Evolutionary conservation across 176 grass and related monocot genomes (phyloP).

Genomic region (Zea mays): Zm-B73-REFERENCE-NAM-5.0 NC_050101.1:54463501-54464000

Average conservation of each 20-base stretch:
- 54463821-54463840: constrained; percentile 40
- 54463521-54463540: constrained; percentile 65
- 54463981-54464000: background rate
- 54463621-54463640: background rate
- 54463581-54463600: constrained; percentile 64
- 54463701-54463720: constrained; percentile 37
- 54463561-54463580: constrained; percentile 48
- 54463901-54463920: background rate
- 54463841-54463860: constrained; percentile 48
- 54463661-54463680: background rate
- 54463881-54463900: background rate
- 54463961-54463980: background rate
- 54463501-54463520: constrained; percentile 61
- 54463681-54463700: background rate
- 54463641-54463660: background rate
- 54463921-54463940: background rate
- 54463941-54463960: background rate
- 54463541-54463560: constrained; percentile 48
- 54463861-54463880: background rate
- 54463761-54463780: constrained; percentile 70
- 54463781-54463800: constrained; percentile 68
- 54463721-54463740: constrained; percentile 82
- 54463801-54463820: constrained; percentile 74
- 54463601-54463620: constrained; percentile 43
- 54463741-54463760: constrained; percentile 66